phyloP scores from a whole-genome alignment of 768 basidiomycete genomes.

The Cubamyces lactineus region DNA sequence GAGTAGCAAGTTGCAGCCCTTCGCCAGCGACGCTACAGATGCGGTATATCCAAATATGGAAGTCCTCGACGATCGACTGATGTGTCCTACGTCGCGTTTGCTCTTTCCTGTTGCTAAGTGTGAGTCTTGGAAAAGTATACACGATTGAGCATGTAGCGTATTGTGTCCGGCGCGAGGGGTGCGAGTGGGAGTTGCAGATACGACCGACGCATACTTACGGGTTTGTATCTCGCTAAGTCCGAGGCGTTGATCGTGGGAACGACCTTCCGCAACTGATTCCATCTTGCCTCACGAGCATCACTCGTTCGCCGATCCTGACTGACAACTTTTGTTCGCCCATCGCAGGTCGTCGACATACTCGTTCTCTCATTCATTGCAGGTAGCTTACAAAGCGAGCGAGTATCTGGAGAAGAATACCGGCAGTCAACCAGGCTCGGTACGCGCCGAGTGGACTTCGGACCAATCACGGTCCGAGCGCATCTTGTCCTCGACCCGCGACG shows the following conservation, averaged over 20 bases:
- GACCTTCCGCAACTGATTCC: not conserved
- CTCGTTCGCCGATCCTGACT: no score
- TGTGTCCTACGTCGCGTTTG: not conserved
- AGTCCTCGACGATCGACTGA: slow-evolving; percentile 10
- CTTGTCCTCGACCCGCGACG: slow-evolving; percentile 17
- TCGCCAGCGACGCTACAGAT: slow-evolving; percentile 21
- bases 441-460: slow-evolving; percentile 6
- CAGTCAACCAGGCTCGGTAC: not conserved
- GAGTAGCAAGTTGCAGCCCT: not conserved
- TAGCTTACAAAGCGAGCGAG: not conserved
- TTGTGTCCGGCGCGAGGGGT: no score
- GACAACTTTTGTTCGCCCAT: no score
- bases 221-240: slow-evolving; percentile 4
- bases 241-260: slow-evolving; percentile 1
- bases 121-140: not conserved
- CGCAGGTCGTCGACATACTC: no score
- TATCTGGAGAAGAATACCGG: not conserved
- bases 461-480: slow-evolving; percentile 15
- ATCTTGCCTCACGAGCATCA: no score
- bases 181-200: no score
- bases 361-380: no score
- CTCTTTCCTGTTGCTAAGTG: not conserved
- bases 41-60: slow-evolving; percentile 20
- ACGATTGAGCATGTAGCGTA: no score
- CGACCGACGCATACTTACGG: not conserved